phyloP scores from a whole-genome alignment of 306 rosid genomes.

The Senna tora region DNA sequence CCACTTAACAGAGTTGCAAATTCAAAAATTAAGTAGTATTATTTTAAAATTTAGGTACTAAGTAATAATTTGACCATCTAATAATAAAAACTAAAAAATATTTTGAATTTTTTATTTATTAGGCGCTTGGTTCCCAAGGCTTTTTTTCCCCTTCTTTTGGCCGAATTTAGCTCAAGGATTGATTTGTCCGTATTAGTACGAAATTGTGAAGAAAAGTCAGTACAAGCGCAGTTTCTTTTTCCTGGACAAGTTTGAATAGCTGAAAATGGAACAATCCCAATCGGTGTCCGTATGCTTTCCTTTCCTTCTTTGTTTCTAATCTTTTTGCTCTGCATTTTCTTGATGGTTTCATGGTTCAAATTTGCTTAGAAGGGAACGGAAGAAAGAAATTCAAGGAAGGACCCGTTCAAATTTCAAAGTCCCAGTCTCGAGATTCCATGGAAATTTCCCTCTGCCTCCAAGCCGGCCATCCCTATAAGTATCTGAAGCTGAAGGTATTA shows the following conservation, averaged over 20 bases:
- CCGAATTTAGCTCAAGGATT: too few species aligned
- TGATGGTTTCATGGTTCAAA: not conserved
- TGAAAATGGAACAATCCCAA: not conserved
- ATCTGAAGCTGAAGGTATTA: not conserved
- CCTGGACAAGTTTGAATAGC: not conserved
- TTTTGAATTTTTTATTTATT: too few species aligned
- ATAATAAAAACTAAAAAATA: too few species aligned
- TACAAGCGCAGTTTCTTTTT: not conserved
- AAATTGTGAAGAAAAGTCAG: not conserved
- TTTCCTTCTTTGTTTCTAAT: not conserved
- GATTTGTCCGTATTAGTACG: not conserved
- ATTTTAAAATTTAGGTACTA: too few species aligned
- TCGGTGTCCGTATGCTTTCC: not conserved
- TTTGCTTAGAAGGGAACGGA: not conserved
- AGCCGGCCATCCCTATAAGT: not conserved
- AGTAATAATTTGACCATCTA: too few species aligned
- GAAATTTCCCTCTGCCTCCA: constrained; percentile 3
- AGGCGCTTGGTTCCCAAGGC: too few species aligned
- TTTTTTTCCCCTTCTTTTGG: too few species aligned
- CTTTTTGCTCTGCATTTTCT: not conserved
- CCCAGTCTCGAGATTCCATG: not conserved
- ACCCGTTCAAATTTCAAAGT: constrained; percentile 27
- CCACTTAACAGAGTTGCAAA: too few species aligned
- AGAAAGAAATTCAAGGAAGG: not conserved
- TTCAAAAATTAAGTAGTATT: too few species aligned